Evolutionary conservation across 176 grass and related monocot genomes (phyloP).

Genomic region (Zea mays): Zm-B73-REFERENCE-NAM-5.0 NC_050096.1:108501501-108502000

Average conservation of each 20-base stretch:
- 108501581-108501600: neutral
- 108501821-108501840: neutral
- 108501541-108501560: neutral
- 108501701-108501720: constrained; percentile 72
- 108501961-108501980: neutral
- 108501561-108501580: no score
- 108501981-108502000: neutral
- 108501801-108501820: constrained; percentile 65
- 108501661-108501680: constrained; percentile 70
- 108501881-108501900: neutral
- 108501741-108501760: constrained; percentile 64
- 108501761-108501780: constrained; percentile 76
- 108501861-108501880: neutral
- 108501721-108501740: constrained; percentile 62
- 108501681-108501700: constrained; percentile 72
- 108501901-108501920: constrained; percentile 23
- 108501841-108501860: neutral
- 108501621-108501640: constrained; percentile 57
- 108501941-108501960: neutral
- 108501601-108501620: constrained; percentile 66
- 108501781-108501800: constrained; percentile 63
- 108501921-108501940: constrained; percentile 32
- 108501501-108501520: neutral
- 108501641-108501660: constrained; percentile 71
- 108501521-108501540: neutral